phyloP scores from a whole-genome alignment of 2,329 filamentous ascomycete species.

The Bipolaris zeicola region DNA sequence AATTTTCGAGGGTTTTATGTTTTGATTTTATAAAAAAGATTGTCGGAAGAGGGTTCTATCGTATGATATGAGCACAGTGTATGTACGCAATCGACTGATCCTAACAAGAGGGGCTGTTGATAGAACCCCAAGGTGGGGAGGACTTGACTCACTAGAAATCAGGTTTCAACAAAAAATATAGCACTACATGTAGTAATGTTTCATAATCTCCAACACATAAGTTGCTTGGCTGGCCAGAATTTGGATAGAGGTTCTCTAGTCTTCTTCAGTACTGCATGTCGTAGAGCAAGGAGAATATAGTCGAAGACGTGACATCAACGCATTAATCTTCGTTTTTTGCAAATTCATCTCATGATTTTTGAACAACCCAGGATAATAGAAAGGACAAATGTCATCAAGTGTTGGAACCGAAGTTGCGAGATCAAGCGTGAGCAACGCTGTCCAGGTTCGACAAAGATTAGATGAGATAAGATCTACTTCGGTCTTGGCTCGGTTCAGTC shows the following conservation, averaged over 20 bases:
- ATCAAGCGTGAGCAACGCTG: neutral
- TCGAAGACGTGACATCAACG: neutral
- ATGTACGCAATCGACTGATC: neutral
- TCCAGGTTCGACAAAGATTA: neutral
- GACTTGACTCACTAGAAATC: neutral
- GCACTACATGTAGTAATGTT: neutral
- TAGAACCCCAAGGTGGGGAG: neutral
- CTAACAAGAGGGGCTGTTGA: neutral
- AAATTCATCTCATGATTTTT: neutral
- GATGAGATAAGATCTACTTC: constrained; percentile 7
- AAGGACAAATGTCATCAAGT: neutral
- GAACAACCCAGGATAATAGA: neutral
- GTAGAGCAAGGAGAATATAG: neutral
- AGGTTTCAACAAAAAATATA: neutral
- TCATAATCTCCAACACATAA: neutral
- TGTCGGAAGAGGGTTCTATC: neutral
- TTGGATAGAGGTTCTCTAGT: neutral
- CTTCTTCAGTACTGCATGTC: neutral
- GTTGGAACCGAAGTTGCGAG: neutral
- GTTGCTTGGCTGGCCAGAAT: neutral
- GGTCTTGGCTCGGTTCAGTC: constrained; percentile 5
- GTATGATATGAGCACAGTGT: neutral
- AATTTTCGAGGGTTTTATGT: no score
- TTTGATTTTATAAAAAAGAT: no score
- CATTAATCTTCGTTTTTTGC: neutral